Conservation (phyloP, 148 eudicot genomes). For the Salicornia ramosissima region DNA sequence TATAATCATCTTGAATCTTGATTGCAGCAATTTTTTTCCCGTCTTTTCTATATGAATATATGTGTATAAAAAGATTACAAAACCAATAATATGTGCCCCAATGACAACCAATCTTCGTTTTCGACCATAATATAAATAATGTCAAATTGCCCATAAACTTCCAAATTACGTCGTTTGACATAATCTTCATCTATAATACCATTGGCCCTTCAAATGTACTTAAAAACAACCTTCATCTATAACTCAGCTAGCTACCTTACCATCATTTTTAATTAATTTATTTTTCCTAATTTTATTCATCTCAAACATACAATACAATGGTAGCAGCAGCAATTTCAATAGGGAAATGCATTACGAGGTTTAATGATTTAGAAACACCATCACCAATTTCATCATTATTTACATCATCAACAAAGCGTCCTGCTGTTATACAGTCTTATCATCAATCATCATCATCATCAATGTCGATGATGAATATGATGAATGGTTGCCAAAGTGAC, state of each 20-base stretch:
- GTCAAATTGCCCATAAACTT: not conserved
- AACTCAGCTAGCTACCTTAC: too few species aligned
- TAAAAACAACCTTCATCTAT: not conserved
- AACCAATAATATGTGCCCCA: not conserved
- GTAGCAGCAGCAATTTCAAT: conserved; percentile 20
- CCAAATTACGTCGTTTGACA: too few species aligned
- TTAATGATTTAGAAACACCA: conserved; percentile 26
- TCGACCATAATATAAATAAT: not conserved
- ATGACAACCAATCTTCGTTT: conserved; percentile 2
- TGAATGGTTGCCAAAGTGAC: conserved; percentile 80
- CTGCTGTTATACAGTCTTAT: not conserved
- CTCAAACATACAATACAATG: conserved; percentile 19
- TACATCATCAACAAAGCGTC: conserved; percentile 1
- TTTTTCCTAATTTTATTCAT: not conserved
- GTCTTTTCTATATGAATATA: too few species aligned
- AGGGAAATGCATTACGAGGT: conserved; percentile 30
- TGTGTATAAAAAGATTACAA: conserved; percentile 5
- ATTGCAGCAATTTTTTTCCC: too few species aligned
- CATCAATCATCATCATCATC: conserved; percentile 22
- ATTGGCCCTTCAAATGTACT: not conserved
- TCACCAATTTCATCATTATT: not conserved
- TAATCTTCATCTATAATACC: not conserved
- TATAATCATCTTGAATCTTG: too few species aligned
- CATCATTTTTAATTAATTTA: too few species aligned
- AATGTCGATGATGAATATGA: too few species aligned